Base-by-base conservation (phyloP, 2,329 filamentous ascomycete genomes). In the Bipolaris gigantea region DNA sequence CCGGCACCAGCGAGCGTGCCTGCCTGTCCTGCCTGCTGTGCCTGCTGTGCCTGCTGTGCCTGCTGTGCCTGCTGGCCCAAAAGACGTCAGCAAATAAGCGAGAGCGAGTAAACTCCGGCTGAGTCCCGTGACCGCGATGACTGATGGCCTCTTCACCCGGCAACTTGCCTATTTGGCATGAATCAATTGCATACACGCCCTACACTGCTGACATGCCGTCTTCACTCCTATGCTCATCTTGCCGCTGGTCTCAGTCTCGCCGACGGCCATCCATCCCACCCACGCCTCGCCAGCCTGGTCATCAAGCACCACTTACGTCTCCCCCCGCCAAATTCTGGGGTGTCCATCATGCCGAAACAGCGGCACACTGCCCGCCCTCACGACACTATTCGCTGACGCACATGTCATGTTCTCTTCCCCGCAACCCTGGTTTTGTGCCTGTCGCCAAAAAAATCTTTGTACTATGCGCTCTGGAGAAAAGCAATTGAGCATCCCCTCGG, bases 401-500 rank as follows among this genome's bases (percentile, higher is more conserved):
- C 30, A 48, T 44, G 21, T 55, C 53, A 57, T 57, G 51, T 46
- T 32, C 46, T 49, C 36, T 63, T 64, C 67, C 65, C 68, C 69
- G 65, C 69, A 69, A 58, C n/a, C 56, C 55, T 63, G 62, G 63
- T 64, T 59, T 63, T 45, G 47, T 57, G 51, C 48, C 53, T 40
- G 52, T 50, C 55, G 59, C 46, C 35, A 57, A 55, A 52, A 43
- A 53, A 56, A 8, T 7, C 55, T 57, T 10, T 16, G 15, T 10
- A 19, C 35, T 35, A 16, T 35, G 27, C 33, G 33, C 18, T 51
- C 53, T 58, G 46, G 54, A 45, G 53, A 41, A 44, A 58, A 59
- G 58, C 57, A 50, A 43, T 57, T 45, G 38, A 63, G 47, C 67
- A 69, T 73, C 68, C 72, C 70, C 70, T 63, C 63, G 70, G 70